These are phyloP conservation scores for Tulasnella sp. DNA, from an alignment of 768 basidiomycete genomes.

Conservation along the genomic window DNA sequence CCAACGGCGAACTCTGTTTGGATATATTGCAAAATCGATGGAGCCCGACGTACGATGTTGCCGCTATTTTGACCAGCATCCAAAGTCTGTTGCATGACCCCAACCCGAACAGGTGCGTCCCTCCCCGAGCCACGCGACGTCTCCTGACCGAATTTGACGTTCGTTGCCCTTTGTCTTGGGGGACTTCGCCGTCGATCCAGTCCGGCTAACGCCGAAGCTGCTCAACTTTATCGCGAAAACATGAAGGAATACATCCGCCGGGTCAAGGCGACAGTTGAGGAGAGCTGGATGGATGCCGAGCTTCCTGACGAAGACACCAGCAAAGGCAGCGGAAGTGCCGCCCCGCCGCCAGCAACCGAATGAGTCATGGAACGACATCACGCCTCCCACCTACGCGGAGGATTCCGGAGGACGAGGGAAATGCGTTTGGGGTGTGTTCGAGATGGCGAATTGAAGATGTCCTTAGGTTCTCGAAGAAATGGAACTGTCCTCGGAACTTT, in stretches of 20 bases:
- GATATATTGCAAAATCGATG: conserved; percentile 99
- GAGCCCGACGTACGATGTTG: conserved; percentile 98
- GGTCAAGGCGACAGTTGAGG: conserved; percentile 90
- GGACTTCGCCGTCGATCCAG: conserved; percentile 42
- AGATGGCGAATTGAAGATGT: conserved; percentile 1
- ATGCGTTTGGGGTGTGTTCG: not conserved
- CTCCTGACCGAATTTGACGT: conserved; percentile 13
- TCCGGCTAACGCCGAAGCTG: conserved; percentile 97
- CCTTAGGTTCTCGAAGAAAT: not conserved
- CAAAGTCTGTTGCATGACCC: conserved; percentile 96
- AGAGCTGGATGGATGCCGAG: conserved; percentile 76
- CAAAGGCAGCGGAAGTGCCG: not conserved
- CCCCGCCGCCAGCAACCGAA: not conserved
- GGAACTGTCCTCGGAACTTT: not conserved
- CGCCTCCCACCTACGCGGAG: not conserved
- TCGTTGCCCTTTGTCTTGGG: conserved; percentile 1
- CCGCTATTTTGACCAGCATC: conserved; percentile 94
- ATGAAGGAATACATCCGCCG: conserved; percentile 97
- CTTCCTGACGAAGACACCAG: conserved; percentile 46
- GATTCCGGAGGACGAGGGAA: not conserved
- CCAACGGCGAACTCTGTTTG: conserved; percentile 95
- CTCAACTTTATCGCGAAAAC: conserved; percentile 92
- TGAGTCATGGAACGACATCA: not conserved
- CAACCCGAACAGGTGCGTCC: conserved; percentile 71
- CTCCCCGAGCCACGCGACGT: not conserved